Evolutionary conservation across 2,329 filamentous ascomycete species (phyloP).

Genomic region (Penicillium sp.): DNA sequence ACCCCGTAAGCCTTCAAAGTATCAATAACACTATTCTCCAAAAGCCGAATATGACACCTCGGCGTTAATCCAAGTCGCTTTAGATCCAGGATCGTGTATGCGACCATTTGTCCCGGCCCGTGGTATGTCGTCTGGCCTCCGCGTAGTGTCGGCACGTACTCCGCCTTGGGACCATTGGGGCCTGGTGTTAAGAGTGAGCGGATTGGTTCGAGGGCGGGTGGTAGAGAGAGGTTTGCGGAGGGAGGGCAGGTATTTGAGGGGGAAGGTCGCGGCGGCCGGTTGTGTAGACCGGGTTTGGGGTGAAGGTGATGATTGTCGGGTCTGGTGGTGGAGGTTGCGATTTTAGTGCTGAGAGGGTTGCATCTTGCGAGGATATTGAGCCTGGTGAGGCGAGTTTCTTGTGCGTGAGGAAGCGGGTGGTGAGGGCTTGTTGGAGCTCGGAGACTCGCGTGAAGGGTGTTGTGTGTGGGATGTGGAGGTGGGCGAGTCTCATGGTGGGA

Average conservation of each 20-base stretch:
- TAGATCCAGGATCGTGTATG: conserved; percentile 89
- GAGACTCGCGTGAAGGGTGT: conserved; percentile 54
- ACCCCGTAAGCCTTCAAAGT: conserved; percentile 60
- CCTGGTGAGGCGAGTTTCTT: conserved; percentile 47
- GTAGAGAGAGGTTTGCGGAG: conserved; percentile 38
- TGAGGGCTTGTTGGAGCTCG: conserved; percentile 53
- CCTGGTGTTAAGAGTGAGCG: conserved; percentile 28
- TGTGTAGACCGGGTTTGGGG: conserved; percentile 78
- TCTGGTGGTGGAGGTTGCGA: conserved; percentile 47
- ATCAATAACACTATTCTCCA: conserved; percentile 71
- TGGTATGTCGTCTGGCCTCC: conserved; percentile 94
- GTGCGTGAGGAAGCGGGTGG: conserved; percentile 54
- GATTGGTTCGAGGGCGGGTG: conserved; percentile 35
- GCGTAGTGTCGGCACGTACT: conserved; percentile 67
- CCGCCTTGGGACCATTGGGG: conserved; percentile 44
- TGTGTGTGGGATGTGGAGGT: conserved; percentile 54
- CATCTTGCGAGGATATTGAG: conserved; percentile 21
- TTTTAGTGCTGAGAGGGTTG: conserved; percentile 14
- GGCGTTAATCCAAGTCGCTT: conserved; percentile 63
- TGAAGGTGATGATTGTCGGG: conserved; percentile 75
- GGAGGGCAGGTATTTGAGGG: conserved; percentile 34
- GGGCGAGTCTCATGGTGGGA: conserved; percentile 50
- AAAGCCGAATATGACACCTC: conserved; percentile 67
- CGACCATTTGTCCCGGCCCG: conserved; percentile 83
- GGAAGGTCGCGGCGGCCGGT: conserved; percentile 72